Percentiles rank a stretch among this genome's conserved stretches.
phyloP scores from a whole-genome alignment of 805 yeast genomes.

The Saccharomycopsis amapae region DNA sequence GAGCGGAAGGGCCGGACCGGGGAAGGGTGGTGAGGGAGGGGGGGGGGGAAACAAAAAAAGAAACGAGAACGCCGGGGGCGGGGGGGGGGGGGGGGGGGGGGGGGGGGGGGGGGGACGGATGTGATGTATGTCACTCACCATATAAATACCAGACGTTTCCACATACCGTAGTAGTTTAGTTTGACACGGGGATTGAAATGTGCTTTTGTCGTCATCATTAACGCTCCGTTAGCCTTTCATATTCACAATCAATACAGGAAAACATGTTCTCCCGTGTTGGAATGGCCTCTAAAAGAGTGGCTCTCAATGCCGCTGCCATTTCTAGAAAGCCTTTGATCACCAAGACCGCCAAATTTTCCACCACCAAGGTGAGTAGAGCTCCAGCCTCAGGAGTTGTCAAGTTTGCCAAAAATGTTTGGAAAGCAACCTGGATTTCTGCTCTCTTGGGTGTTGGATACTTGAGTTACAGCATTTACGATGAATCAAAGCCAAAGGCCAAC shows the following conservation, averaged over 20 bases:
- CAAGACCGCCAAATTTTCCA: neutral
- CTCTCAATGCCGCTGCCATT: neutral
- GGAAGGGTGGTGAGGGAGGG: no score
- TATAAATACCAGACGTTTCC: no score
- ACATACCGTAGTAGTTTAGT: no score
- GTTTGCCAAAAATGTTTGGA: constrained; percentile 37
- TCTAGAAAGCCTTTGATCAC: neutral
- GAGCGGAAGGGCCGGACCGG: neutral
- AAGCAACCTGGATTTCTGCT: constrained; percentile 42
- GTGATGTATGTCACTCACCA: no score
- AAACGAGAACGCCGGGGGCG: no score
- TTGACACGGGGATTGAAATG: no score
- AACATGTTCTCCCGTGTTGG: neutral
- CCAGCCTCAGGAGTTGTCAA: neutral
- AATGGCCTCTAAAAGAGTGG: neutral
- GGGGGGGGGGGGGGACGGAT: no score
- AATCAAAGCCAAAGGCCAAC: constrained; percentile 55
- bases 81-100: no score
- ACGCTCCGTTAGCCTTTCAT: neutral
- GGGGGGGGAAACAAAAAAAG: no score
- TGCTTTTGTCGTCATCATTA: neutral
- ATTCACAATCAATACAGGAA: neutral
- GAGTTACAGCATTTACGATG: constrained; percentile 57
- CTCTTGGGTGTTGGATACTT: constrained; percentile 49
- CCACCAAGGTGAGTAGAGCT: neutral